Conservation (phyloP, 1,139 yeast species). For the Candida freyschussii region DNA sequence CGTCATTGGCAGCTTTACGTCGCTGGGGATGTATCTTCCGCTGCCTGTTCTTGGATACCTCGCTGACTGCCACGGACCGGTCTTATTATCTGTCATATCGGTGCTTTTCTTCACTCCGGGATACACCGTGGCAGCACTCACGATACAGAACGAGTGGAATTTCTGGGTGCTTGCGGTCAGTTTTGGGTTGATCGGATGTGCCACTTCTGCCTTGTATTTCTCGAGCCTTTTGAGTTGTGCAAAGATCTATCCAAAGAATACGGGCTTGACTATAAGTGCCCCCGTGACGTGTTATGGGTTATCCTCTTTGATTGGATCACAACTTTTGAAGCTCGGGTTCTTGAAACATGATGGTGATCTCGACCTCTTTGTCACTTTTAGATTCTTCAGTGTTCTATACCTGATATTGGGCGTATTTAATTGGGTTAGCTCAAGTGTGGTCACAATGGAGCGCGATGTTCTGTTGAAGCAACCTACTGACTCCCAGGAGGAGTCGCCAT, state of each 20-base stretch:
- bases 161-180: constrained; percentile 30
- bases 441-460: constrained; percentile 55
- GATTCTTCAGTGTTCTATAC: constrained; percentile 53
- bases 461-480: constrained; percentile 31
- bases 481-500: constrained; percentile 16
- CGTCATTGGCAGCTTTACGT: constrained; percentile 67
- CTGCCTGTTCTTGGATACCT: constrained; percentile 79
- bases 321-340: constrained; percentile 40
- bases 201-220: constrained; percentile 78
- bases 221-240: constrained; percentile 81
- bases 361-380: constrained; percentile 51
- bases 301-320: constrained; percentile 53
- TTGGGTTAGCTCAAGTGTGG: constrained; percentile 59
- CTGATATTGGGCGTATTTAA: constrained; percentile 51
- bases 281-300: constrained; percentile 88
- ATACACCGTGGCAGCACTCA: constrained; percentile 48
- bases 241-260: constrained; percentile 65
- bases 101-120: constrained; percentile 68
- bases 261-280: constrained; percentile 77
- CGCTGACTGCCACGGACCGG: constrained; percentile 84
- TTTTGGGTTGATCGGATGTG: constrained; percentile 64
- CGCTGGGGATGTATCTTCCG: constrained; percentile 80
- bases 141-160: constrained; percentile 21
- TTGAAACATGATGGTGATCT: constrained; percentile 35
- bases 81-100: constrained; percentile 60